Evolutionary conservation across 1,139 yeast species (phyloP).

Genomic region (Geotrichum reessii): DNA sequence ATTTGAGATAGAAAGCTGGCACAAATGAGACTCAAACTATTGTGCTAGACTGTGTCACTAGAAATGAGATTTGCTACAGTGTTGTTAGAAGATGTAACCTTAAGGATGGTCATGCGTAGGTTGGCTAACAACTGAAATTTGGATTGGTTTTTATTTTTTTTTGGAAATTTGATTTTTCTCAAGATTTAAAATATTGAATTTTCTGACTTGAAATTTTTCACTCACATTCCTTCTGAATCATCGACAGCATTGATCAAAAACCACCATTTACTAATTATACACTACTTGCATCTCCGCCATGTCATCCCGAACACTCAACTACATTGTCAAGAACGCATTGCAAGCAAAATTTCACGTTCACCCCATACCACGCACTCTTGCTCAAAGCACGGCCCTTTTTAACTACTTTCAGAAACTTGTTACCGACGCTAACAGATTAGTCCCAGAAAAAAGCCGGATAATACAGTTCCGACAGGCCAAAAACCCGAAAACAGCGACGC

Average conservation of each 20-base stretch:
- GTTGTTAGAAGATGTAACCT: not conserved
- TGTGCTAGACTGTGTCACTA: too few species aligned
- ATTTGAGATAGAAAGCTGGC: too few species aligned
- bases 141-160: not conserved
- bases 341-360: slow-evolving; percentile 28
- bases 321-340: slow-evolving; percentile 26
- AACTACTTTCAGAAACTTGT: slow-evolving; percentile 21
- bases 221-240: not conserved
- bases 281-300: not conserved
- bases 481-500: slow-evolving; percentile 34
- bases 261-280: not conserved
- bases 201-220: not conserved
- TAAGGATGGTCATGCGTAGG: not conserved
- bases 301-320: slow-evolving; percentile 18
- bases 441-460: not conserved
- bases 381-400: slow-evolving; percentile 30
- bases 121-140: not conserved
- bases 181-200: not conserved
- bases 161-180: too few species aligned
- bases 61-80: too few species aligned
- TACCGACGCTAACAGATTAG: slow-evolving; percentile 20
- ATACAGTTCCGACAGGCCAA: slow-evolving; percentile 33
- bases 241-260: not conserved
- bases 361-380: slow-evolving; percentile 30
- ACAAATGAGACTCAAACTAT: too few species aligned